phyloP scores from a whole-genome alignment of 306 rosid species.

The Hippophae gyantsensis region DNA sequence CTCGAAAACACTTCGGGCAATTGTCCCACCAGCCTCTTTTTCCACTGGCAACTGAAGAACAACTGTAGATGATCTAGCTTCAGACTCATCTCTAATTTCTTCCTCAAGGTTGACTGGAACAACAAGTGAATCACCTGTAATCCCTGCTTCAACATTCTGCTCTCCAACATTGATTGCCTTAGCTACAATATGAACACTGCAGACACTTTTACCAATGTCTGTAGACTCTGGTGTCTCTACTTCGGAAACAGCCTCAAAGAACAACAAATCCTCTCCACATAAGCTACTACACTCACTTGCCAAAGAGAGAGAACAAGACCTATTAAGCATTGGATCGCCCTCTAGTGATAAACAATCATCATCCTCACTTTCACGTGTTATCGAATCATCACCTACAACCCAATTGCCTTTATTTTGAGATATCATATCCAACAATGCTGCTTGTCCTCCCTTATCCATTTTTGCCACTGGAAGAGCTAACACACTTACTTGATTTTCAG shows the following conservation, averaged over 20 bases:
- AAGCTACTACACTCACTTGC: conserved; percentile 64
- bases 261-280: conserved; percentile 56
- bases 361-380: conserved; percentile 50
- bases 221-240: conserved; percentile 36
- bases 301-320: conserved; percentile 60
- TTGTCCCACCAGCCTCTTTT: conserved; percentile 31
- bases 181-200: conserved; percentile 29
- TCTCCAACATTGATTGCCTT: conserved; percentile 22
- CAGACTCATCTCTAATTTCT: conserved; percentile 33
- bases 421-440: conserved; percentile 32
- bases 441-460: conserved; percentile 30
- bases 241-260: conserved; percentile 44
- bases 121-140: conserved; percentile 34
- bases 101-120: conserved; percentile 35
- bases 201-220: conserved; percentile 30
- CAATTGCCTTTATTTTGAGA: conserved; percentile 32
- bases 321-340: conserved; percentile 53
- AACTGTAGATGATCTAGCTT: conserved; percentile 23
- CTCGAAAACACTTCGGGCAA: conserved; percentile 70
- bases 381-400: conserved; percentile 27
- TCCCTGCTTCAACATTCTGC: conserved; percentile 27
- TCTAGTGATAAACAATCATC: conserved; percentile 64
- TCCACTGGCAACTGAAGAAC: conserved; percentile 46
- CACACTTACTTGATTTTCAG: conserved; percentile 33
- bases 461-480: conserved; percentile 12